Evolutionary conservation across 2,329 filamentous ascomycete genomes (phyloP), one percentile per base, ranked within the genome.

Genomic region (Dactylellina drechsleri): DNA sequence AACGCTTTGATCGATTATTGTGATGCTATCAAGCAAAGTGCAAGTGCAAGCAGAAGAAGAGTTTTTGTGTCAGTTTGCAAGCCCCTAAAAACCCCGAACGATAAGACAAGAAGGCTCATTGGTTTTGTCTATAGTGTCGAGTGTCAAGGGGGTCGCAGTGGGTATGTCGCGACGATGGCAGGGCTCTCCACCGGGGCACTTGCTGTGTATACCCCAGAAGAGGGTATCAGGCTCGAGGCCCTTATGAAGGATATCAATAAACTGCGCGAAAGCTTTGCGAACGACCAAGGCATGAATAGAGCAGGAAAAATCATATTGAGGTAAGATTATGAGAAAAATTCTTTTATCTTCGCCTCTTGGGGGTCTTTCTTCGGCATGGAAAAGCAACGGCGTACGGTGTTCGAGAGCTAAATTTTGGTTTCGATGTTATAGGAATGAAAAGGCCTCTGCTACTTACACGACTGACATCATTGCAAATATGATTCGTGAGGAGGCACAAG

Each of bases 1-100:
- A 99, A 99, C 83, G 93, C 96, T 66, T 86, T 99, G 45, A 92
- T 97, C 77, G 88, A 90, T 78, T 99, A 97, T 83, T 97, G 94
- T 81, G 95, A 99, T 85, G 94, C 93, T 80, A 97, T 98, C 83
- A 93, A 96, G 83, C 95, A 98, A 82, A 97, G 93, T 1, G 95
- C 95, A 0, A 97, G 93, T 0, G 93, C 95, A 1, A 96, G 93
- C 1, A 90, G 95, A 71, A 90, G 95, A 52, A 90, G 95, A 76
- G 94, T 98, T 65, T 99, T 99, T 83, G 93, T 99, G 76, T 79
- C 75, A 68, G 77, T 60, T 23, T 23, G 6, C 5, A 36, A 36
- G 2, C 2, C 16, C 7, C 28, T 10, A 12, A 57, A 12, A 28
- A 8, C 12, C 13, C 18, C 41, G 2, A 36, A 45, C 45, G 31